Percentiles rank a stretch among this genome's conserved stretches.
Conservation (phyloP, 208 protist genomes). For the Acanthamoeba quina region DNA sequence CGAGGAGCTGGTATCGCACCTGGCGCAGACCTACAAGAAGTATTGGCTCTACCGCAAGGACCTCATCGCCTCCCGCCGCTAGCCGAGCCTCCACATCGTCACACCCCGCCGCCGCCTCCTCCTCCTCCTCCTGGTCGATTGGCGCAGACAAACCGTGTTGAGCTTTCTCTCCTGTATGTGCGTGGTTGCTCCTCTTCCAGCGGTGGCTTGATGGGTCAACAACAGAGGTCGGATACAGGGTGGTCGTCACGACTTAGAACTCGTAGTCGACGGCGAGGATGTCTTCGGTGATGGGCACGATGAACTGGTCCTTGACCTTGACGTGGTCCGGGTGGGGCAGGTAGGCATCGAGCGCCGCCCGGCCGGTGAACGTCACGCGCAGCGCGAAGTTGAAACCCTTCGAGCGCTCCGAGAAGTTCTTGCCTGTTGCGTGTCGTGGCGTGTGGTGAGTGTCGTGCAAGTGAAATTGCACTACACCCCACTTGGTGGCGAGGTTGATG, state of each 20-base stretch:
- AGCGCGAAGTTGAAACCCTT: constrained; percentile 66
- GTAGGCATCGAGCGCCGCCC: constrained; percentile 38
- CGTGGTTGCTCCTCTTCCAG: too few species aligned
- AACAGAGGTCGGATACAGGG: not conserved
- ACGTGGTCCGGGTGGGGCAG: constrained; percentile 53
- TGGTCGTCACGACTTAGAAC: not conserved
- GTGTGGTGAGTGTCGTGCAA: not conserved
- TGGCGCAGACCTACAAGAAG: constrained; percentile 60
- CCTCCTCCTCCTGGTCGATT: too few species aligned
- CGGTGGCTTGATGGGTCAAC: not conserved
- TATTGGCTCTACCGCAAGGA: constrained; percentile 44
- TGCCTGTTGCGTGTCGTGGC: not conserved
- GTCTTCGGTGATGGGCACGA: constrained; percentile 53
- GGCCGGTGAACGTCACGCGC: not conserved
- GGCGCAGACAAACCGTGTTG: too few species aligned
- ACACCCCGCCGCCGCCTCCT: not conserved
- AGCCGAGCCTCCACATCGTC: not conserved
- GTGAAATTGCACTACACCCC: too few species aligned
- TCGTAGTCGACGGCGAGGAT: constrained; percentile 66
- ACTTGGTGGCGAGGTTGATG: not conserved
- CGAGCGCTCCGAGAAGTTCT: constrained; percentile 50
- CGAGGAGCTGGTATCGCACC: constrained; percentile 22
- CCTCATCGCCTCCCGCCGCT: not conserved
- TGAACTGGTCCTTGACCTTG: constrained; percentile 69
- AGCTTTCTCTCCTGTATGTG: too few species aligned